A percentile compares a stretch with the other conserved stretches of the same genome.
These are phyloP conservation scores for Thelonectria olida DNA, from an alignment of 2,329 filamentous ascomycete species.

Conservation along the genomic window DNA sequence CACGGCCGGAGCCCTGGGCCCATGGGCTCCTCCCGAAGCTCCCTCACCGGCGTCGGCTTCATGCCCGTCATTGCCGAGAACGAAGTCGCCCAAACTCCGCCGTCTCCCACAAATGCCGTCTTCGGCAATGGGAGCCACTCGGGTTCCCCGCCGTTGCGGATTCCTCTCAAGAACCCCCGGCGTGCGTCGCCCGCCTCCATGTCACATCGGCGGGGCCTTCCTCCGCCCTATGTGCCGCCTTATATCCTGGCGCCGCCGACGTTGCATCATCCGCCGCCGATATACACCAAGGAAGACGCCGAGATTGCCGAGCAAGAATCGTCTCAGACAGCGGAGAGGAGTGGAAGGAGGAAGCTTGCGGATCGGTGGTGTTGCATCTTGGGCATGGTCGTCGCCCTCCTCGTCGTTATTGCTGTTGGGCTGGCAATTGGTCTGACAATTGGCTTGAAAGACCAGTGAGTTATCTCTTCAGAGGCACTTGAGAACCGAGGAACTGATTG, in stretches of 20 bases:
- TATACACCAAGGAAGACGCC: conserved; percentile 28
- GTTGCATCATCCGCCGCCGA: conserved; percentile 31
- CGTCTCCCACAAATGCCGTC: conserved; percentile 18
- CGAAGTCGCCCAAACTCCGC: conserved; percentile 34
- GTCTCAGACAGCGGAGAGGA: conserved; percentile 13
- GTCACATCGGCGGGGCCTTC: conserved; percentile 28
- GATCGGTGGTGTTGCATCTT: conserved; percentile 46
- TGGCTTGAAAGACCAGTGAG: conserved; percentile 50
- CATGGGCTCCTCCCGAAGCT: conserved; percentile 37
- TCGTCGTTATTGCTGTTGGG: conserved; percentile 46
- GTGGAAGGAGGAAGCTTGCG: conserved; percentile 17
- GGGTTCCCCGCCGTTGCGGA: conserved; percentile 28
- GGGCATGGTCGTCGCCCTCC: conserved; percentile 39
- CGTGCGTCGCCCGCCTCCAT: conserved; percentile 9
- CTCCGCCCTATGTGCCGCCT: conserved; percentile 38
- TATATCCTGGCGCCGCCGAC: conserved; percentile 21
- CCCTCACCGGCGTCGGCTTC: conserved; percentile 39
- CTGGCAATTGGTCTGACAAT: conserved; percentile 52
- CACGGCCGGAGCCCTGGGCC: conserved; percentile 24
- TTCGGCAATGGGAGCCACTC: conserved; percentile 7
- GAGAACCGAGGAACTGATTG: not conserved
- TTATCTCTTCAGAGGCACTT: not conserved
- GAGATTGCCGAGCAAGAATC: conserved; percentile 23
- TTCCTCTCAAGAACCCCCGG: conserved; percentile 42
- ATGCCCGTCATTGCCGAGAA: conserved; percentile 52